Percentiles rank a stretch among this genome's conserved stretches.
phyloP scores from a whole-genome alignment of 73 alveolate genomes.

The Tetrahymena malaccensis region DNA sequence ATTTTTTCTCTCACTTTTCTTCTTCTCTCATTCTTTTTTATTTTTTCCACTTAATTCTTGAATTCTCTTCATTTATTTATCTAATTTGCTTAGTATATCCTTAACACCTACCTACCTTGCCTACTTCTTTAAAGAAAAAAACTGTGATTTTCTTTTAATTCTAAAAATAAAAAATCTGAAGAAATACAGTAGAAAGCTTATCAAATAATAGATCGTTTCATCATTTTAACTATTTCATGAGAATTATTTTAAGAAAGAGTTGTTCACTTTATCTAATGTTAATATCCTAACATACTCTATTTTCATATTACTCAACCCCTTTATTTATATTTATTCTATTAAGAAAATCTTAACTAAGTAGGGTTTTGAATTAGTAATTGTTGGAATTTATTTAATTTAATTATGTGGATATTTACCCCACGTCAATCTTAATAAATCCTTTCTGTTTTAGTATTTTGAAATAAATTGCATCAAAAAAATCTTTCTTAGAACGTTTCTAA shows the following conservation, averaged over 20 bases:
- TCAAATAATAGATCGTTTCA: no score
- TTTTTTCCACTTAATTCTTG: background rate
- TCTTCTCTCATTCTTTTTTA: background rate
- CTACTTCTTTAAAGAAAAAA: background rate
- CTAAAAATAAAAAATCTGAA: no score
- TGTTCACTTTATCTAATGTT: no score
- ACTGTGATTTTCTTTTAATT: no score
- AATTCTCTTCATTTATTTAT: background rate
- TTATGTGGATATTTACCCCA: background rate
- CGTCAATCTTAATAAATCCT: background rate
- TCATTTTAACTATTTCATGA: no score
- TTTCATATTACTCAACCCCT: background rate
- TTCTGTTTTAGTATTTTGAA: background rate
- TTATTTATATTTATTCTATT: no score
- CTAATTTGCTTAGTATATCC: background rate
- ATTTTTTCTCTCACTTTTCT: background rate
- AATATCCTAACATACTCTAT: no score
- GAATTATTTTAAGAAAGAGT: no score
- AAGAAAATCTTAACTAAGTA: background rate
- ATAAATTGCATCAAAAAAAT: no score
- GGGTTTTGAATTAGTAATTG: background rate
- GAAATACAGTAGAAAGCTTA: no score
- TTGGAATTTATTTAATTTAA: background rate
- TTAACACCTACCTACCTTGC: background rate
- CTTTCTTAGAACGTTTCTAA: background rate